Percentiles rank a stretch among this genome's conserved stretches.
Conservation (phyloP, 164 flowering plant species). For the Vitis labrusca region DNA sequence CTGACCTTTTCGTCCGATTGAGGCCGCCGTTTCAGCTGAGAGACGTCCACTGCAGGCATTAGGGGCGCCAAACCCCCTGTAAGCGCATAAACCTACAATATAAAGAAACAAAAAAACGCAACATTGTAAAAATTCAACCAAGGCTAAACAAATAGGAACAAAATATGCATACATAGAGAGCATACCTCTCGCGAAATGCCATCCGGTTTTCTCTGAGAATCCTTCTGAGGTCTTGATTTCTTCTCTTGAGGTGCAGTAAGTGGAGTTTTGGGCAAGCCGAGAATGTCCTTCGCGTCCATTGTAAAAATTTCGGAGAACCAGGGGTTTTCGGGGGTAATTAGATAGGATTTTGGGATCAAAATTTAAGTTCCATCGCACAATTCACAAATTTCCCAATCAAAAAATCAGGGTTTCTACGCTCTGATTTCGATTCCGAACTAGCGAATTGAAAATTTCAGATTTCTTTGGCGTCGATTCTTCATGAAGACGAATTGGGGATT, state of each 20-base stretch:
- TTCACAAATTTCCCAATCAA: too few species aligned
- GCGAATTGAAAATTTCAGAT: not conserved
- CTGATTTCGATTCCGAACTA: not conserved
- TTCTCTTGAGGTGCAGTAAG: constrained; percentile 59
- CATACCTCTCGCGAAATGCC: constrained; percentile 96
- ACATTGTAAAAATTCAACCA: too few species aligned
- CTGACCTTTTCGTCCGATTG: constrained; percentile 76
- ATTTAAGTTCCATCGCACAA: constrained; percentile 1
- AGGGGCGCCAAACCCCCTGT: constrained; percentile 95
- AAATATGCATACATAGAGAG: not conserved
- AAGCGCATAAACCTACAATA: constrained; percentile 81
- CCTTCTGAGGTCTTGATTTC: constrained; percentile 80
- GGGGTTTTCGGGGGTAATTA: constrained; percentile 3
- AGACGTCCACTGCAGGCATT: constrained; percentile 74
- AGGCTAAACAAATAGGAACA: not conserved
- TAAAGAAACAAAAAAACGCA: not conserved
- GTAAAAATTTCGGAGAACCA: not conserved
- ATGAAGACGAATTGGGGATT: not conserved
- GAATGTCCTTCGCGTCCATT: constrained; percentile 97
- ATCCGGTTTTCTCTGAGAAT: constrained; percentile 94
- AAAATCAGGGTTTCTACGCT: not conserved
- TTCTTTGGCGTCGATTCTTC: not conserved
- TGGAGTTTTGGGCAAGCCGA: constrained; percentile 73
- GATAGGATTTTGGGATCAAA: not conserved
- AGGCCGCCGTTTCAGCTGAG: constrained; percentile 65